These are phyloP conservation scores for Talaromyces atroroseus DNA, from an alignment of 2,329 filamentous ascomycete species.

Conservation along the genomic window DNA sequence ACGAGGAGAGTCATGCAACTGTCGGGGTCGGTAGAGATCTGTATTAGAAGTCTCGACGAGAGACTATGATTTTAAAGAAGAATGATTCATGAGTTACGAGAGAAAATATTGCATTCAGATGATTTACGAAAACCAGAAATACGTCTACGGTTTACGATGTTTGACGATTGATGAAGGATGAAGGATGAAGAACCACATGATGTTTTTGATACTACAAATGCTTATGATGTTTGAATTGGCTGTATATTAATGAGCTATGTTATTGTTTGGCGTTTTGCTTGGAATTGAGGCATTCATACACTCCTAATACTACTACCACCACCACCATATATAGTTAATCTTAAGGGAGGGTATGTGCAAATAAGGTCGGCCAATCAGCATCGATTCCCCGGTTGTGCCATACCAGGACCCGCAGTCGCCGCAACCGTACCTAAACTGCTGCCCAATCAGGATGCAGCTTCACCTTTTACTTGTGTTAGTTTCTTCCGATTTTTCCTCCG, in stretches of 20 bases:
- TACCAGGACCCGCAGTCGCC: not conserved
- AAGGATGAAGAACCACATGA: not conserved
- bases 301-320: too few relatives aligned
- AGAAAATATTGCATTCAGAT: not conserved
- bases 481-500: not conserved
- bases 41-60: not conserved
- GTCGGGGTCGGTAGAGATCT: not conserved
- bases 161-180: not conserved
- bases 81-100: not conserved
- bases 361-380: not conserved
- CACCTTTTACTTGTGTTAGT: not conserved
- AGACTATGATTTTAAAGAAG: not conserved
- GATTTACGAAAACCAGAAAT: constrained; percentile 7
- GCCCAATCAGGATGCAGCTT: not conserved
- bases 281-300: not conserved
- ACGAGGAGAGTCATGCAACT: not conserved
- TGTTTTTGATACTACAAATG: not conserved
- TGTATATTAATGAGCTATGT: not conserved
- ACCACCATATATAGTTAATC: too few relatives aligned
- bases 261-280: not conserved
- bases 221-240: not conserved
- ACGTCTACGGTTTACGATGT: constrained; percentile 7
- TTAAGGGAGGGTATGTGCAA: too few relatives aligned
- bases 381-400: not conserved
- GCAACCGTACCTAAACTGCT: not conserved